Evolutionary conservation across 2,329 filamentous ascomycete species (phyloP).

Genomic region (Phyllosticta citrichinensis): DNA sequence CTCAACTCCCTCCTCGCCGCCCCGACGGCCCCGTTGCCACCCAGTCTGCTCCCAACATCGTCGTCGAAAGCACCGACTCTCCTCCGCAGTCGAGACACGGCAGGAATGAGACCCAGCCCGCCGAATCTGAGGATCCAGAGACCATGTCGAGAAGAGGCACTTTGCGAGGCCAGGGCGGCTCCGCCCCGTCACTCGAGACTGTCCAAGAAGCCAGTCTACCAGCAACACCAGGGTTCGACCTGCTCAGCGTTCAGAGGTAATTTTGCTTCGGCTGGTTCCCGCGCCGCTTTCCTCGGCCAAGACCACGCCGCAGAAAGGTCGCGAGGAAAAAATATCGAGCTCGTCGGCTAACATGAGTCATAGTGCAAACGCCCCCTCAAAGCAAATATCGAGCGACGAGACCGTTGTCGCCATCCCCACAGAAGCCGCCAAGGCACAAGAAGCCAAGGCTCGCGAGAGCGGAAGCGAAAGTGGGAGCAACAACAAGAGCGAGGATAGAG

Average conservation of each 20-base stretch:
- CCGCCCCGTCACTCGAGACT: slow-evolving; percentile 63
- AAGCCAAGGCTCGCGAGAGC: slow-evolving; percentile 41
- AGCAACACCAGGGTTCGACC: slow-evolving; percentile 51
- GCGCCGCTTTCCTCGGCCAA: background rate
- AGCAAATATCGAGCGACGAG: slow-evolving; percentile 19
- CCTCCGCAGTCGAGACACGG: slow-evolving; percentile 17
- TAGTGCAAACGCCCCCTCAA: slow-evolving; percentile 11
- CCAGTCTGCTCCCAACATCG: slow-evolving; percentile 32
- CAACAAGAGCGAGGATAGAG: slow-evolving; percentile 38
- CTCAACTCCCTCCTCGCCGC: slow-evolving; percentile 12
- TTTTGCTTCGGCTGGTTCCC: background rate
- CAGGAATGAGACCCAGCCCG: slow-evolving; percentile 12
- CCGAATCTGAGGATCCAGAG: slow-evolving; percentile 28
- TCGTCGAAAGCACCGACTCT: slow-evolving; percentile 26
- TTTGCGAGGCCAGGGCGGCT: slow-evolving; percentile 46
- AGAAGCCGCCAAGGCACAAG: slow-evolving; percentile 29
- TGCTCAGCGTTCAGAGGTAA: slow-evolving; percentile 17
- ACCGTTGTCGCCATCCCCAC: slow-evolving; percentile 7
- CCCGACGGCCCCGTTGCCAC: slow-evolving; percentile 6
- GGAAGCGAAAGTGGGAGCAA: slow-evolving; percentile 58
- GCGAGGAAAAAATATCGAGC: background rate
- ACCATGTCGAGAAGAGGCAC: slow-evolving; percentile 26
- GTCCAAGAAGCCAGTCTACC: slow-evolving; percentile 78
- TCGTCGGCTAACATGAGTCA: background rate
- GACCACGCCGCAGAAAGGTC: background rate